phyloP scores from a whole-genome alignment of 495 filamentous ascomycete species.

The Annulohypoxylon bovei region DNA sequence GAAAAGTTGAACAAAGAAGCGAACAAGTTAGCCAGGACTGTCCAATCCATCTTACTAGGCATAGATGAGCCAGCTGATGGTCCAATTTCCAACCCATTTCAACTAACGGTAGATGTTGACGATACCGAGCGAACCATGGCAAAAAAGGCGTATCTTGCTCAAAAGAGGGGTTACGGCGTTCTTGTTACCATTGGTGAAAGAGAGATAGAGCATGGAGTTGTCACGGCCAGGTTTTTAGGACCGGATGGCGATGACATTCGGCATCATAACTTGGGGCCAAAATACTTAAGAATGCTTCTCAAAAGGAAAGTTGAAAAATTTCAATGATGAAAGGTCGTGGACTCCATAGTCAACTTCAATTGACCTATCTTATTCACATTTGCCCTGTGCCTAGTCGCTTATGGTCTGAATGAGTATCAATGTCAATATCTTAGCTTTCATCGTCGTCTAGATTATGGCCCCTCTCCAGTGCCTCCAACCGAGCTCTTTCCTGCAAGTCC shows the following conservation, averaged over 20 bases:
- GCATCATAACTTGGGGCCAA: slow-evolving; percentile 45
- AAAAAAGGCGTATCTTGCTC: too few relatives aligned
- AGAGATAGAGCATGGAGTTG: slow-evolving; percentile 50
- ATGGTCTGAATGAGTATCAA: background rate
- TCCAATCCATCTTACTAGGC: slow-evolving; percentile 57
- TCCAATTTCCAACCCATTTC: slow-evolving; percentile 54
- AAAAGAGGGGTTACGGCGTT: slow-evolving; percentile 79
- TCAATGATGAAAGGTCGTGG: slow-evolving; percentile 36
- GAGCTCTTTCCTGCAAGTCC: slow-evolving; percentile 25
- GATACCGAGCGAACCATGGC: slow-evolving; percentile 67
- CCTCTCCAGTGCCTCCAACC: slow-evolving; percentile 14
- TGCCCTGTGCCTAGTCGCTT: background rate
- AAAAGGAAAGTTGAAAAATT: slow-evolving; percentile 48
- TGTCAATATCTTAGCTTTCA: slow-evolving; percentile 17
- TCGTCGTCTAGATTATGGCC: slow-evolving; percentile 27
- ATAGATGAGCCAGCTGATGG: slow-evolving; percentile 49
- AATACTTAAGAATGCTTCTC: slow-evolving; percentile 48
- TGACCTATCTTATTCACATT: background rate
- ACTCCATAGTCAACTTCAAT: slow-evolving; percentile 11
- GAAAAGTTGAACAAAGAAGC: too few relatives aligned
- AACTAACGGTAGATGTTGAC: slow-evolving; percentile 78
- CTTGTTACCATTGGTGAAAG: slow-evolving; percentile 77
- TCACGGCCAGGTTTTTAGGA: slow-evolving; percentile 50
- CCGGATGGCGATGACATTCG: slow-evolving; percentile 15
- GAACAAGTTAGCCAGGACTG: slow-evolving; percentile 68